Percentiles rank a stretch among this genome's conserved stretches.
phyloP scores from a whole-genome alignment of 2,329 filamentous ascomycete species.

The Microdochium paspali region DNA sequence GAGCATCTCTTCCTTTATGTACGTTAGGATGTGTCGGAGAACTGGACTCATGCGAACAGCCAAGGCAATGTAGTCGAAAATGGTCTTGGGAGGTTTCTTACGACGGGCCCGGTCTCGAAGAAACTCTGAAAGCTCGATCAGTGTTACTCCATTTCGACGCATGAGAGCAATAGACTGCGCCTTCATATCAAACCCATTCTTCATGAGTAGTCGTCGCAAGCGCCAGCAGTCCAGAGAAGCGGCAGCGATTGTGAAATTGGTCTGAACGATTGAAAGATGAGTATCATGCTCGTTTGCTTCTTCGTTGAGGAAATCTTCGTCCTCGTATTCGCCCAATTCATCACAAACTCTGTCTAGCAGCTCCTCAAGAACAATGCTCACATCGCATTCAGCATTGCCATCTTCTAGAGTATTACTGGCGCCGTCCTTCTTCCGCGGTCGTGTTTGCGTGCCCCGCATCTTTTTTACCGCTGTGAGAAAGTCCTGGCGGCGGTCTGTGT shows the following conservation, averaged over 20 bases:
- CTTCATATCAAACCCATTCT: constrained; percentile 8
- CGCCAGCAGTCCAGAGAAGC: constrained; percentile 15
- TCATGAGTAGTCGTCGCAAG: constrained; percentile 9
- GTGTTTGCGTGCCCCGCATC: background rate
- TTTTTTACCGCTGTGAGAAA: background rate
- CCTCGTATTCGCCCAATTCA: background rate
- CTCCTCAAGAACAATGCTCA: too few relatives aligned
- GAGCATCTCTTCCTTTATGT: constrained; percentile 13
- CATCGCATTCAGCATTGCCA: too few relatives aligned
- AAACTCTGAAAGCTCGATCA: constrained; percentile 12
- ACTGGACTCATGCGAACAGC: constrained; percentile 14
- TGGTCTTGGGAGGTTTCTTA: constrained; percentile 7
- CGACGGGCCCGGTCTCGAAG: constrained; percentile 2
- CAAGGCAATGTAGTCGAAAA: constrained; percentile 12
- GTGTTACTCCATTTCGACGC: constrained; percentile 10
- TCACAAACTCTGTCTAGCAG: too few relatives aligned
- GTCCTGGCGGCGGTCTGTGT: background rate
- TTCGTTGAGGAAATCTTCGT: constrained; percentile 1
- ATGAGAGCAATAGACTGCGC: constrained; percentile 8
- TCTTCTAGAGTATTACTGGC: too few relatives aligned
- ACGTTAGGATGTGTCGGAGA: constrained; percentile 14
- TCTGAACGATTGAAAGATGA: background rate
- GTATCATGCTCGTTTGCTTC: background rate
- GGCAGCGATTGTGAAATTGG: constrained; percentile 12
- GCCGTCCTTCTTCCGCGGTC: background rate